Base-by-base conservation (phyloP, 495 filamentous ascomycete genomes). In the Neurospora discreta region DNA sequence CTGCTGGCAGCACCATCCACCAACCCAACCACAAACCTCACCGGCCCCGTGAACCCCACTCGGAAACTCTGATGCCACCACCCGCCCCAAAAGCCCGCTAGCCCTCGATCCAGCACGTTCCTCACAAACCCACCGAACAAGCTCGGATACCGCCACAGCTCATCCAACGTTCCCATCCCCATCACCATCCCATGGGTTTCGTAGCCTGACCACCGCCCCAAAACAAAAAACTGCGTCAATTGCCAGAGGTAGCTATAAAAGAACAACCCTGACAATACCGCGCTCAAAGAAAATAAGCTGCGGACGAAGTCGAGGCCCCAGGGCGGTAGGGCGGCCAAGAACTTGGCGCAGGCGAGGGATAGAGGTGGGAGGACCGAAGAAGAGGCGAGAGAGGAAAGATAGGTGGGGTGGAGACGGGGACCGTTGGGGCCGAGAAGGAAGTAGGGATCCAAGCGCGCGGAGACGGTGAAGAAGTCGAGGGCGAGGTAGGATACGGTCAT, bases 1-100 rank as follows among this genome's bases (percentile, higher is more conserved):
- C n/a, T n/a, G n/a, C n/a, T n/a, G n/a, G n/a, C n/a, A n/a, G n/a
- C n/a, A n/a, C n/a, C n/a, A n/a, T n/a, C n/a, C n/a, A n/a, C n/a
- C n/a, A n/a, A n/a, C n/a, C n/a, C n/a, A n/a, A n/a, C n/a, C n/a
- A n/a, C n/a, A n/a, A 81, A 90, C 9, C 79, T 77, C 0, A 84
- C 79, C 0, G 90, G 87, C 2, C 86, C 84, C 7, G 86, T 80
- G 77, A 97, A 95, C 0, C 85, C 91, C 42, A 87, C 84, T 3
- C 92, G 89, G 81, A 97, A 95, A 2, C 90, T 86, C 78, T 97
- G 93, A 79, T 97, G 93, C 93, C 93, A 97, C 90, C 90, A 96
- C 18, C 82, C 85, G 52, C 90, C 88, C 93, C 93, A 97, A 75
- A 90, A 88, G 39, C 93, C 93, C 9, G 86, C 83, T 1, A 97